These are phyloP conservation scores for Polytrichum commune DNA, from an alignment of 225 moss, liverwort and hornwort species.

Conservation along the genomic window DNA sequence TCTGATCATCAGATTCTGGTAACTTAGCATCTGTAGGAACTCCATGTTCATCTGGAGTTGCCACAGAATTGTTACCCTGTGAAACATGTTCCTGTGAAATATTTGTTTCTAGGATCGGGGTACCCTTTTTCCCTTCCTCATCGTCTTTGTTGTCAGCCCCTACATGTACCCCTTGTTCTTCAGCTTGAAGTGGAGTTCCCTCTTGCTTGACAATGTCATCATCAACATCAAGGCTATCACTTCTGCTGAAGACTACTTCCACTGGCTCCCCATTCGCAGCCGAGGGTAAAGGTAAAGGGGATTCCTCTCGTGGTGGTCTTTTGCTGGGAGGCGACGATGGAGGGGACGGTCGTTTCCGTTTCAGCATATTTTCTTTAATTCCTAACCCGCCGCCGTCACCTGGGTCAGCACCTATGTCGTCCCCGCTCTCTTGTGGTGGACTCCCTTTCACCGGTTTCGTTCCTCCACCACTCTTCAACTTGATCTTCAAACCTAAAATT, in stretches of 20 bases:
- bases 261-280: constrained; percentile 48
- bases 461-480: constrained; percentile 44
- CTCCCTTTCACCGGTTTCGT: constrained; percentile 26
- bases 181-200: constrained; percentile 12
- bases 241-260: constrained; percentile 33
- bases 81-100: constrained; percentile 30
- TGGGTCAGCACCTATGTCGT: constrained; percentile 23
- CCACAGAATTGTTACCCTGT: constrained; percentile 18
- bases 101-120: constrained; percentile 11
- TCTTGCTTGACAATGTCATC: constrained; percentile 41
- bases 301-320: constrained; percentile 40
- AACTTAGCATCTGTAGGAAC: constrained; percentile 27
- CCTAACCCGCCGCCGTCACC: constrained; percentile 30
- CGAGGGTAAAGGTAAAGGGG: constrained; percentile 20
- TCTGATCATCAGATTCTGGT: constrained; percentile 16
- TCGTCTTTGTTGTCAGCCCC: constrained; percentile 17
- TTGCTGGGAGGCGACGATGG: constrained; percentile 58
- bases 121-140: constrained; percentile 17
- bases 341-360: constrained; percentile 64
- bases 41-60: constrained; percentile 12
- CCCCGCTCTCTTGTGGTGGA: constrained; percentile 29
- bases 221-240: constrained; percentile 26
- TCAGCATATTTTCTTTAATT: constrained; percentile 48
- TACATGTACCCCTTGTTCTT: constrained; percentile 16
- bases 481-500: constrained; percentile 56